These are phyloP conservation scores for Aquilaria agallochum DNA, from an alignment of 441 rosid genomes.

Conservation along the genomic window DNA sequence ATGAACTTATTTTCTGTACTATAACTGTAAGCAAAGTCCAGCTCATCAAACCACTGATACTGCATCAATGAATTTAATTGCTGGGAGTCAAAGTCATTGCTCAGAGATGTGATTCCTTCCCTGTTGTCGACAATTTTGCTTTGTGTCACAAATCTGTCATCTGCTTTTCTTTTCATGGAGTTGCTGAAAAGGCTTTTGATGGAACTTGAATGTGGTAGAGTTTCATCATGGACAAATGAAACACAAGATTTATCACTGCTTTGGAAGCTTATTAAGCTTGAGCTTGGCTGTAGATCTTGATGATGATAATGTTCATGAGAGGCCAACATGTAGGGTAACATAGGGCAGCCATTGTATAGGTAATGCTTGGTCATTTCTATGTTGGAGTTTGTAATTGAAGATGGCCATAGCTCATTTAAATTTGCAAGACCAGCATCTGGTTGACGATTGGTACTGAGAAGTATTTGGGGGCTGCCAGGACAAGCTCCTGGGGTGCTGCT, in stretches of 20 bases:
- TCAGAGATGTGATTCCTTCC: constrained; percentile 13
- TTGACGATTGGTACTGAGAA: constrained; percentile 6
- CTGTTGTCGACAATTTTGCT: constrained; percentile 9
- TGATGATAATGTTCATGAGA: constrained; percentile 24
- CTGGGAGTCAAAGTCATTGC: constrained; percentile 11
- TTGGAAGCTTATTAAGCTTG: constrained; percentile 27
- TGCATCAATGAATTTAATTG: constrained; percentile 24
- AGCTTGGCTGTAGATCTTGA: constrained; percentile 17
- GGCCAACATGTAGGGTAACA: constrained; percentile 36
- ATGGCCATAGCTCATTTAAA: constrained; percentile 18
- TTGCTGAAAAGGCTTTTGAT: constrained; percentile 20
- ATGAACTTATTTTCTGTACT: constrained; percentile 6
- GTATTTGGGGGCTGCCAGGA: constrained; percentile 13
- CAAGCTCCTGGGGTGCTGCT: constrained; percentile 17
- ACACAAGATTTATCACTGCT: constrained; percentile 14
- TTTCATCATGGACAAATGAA: constrained; percentile 6
- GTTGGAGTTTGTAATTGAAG: constrained; percentile 10
- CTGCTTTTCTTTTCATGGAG: constrained; percentile 6
- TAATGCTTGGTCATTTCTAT: constrained; percentile 22
- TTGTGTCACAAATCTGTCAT: constrained; percentile 7
- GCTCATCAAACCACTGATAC: constrained; percentile 22
- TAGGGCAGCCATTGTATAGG: constrained; percentile 24
- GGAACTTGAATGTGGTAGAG: constrained; percentile 18
- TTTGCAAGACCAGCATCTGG: constrained; percentile 16
- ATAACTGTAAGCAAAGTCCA: constrained; percentile 13